Base-by-base conservation (phyloP, 2,329 filamentous ascomycete genomes). In the Exophiala spinifera region DNA sequence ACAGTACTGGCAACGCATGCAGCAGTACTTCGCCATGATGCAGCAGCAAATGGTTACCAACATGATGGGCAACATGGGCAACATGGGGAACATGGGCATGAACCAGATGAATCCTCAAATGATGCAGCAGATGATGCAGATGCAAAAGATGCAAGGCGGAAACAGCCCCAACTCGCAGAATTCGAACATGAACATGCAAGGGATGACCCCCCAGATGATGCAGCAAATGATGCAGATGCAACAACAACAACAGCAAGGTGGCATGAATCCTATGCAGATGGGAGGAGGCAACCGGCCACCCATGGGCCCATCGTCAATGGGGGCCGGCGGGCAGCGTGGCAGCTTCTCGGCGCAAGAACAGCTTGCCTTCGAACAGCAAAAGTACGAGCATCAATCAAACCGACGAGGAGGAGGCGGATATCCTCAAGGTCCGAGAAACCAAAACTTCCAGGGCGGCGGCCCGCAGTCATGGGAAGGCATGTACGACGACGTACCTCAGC, bases 1-100 rank as follows among this genome's bases (percentile, higher is more conserved):
- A 2, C 91, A 96, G 70, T 96, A 97, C 74, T 95, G 94, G 84
- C 90, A 96, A 71, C 85, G 91, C 45, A 97, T 99, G 92, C 94
- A 99, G 72, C 89, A 96, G 70, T 96, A 95, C 73, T 95, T 96
- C 72, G 80, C 86, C 53, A 86, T 96, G 81, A 94, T 96, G 89
- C 91, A 95, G 72, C 89, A 92, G 66, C 87, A 94, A 69, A 89
- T 95, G 82, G 87, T 86, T 46, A 69, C 72, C 61, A 71, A 74
- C 53, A 68, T 71, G 60, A 92, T 92, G 85, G 72, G 71, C 20
- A 69, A 75, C 55, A 84, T 79, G 91, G 83, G 68, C 85, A 77
- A 74, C 36, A 78, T 77, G 68, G 74, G 71, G 31, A 46, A 43
- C 17, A 59, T 59, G 53, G 57, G 55, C 3, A 59, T 61, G 55